Conservation (phyloP, 176 grass and related monocot species). For the Alopecurus myosuroides region DNA sequence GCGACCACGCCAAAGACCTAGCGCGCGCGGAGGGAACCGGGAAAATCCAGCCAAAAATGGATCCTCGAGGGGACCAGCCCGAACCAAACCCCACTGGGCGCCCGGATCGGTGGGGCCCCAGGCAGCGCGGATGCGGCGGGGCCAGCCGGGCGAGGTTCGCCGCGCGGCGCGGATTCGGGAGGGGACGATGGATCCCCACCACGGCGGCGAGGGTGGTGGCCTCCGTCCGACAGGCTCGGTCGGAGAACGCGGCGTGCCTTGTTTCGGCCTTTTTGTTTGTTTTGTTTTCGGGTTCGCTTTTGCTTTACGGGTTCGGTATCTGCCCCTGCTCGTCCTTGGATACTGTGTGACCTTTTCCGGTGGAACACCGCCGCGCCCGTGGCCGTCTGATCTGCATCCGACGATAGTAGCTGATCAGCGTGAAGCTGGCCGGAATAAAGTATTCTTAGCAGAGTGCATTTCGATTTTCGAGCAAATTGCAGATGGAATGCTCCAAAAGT, state of each 20-base stretch:
- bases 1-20: not conserved
- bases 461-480: too few relatives aligned
- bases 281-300: slow-evolving; percentile 13
- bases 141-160: not conserved
- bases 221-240: slow-evolving; percentile 20
- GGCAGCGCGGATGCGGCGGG: not conserved
- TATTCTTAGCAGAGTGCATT: not conserved
- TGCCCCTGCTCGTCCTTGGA: not conserved
- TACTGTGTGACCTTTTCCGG: not conserved
- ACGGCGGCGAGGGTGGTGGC: not conserved
- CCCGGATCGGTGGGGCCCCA: not conserved
- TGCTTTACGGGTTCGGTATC: slow-evolving; percentile 33
- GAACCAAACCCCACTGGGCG: not conserved
- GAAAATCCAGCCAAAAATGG: slow-evolving; percentile 8
- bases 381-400: slow-evolving; percentile 16
- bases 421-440: not conserved
- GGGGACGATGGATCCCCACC: not conserved
- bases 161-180: not conserved
- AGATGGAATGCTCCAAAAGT: not conserved
- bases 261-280: not conserved
- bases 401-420: not conserved
- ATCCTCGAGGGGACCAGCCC: not conserved
- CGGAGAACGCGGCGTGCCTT: not conserved
- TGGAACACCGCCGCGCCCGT: not conserved
- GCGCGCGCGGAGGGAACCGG: not conserved